Evolutionary conservation across 345 rosid genomes (phyloP), one percentile per base, ranked within the genome.

Genomic region (Aquilaria malaccensis): DNA sequence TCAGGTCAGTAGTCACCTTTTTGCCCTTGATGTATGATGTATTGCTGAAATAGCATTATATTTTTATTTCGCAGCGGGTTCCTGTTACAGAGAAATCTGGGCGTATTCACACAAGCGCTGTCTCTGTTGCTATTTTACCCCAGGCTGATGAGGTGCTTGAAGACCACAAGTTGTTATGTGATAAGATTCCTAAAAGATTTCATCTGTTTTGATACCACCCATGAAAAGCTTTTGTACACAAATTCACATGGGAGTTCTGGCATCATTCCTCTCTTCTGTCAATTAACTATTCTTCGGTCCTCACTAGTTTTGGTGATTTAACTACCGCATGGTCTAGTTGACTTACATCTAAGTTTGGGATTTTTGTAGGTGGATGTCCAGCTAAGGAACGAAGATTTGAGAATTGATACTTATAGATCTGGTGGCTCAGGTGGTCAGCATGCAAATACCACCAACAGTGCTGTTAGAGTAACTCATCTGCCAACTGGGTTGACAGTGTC

Each of bases 101-200:
- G 31, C 81, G 93, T 31, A 78, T 94, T 72, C 97, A 88, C 77
- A 90, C 96, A 15, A 88, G 99, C 71, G 96, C 96, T 14, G 86
- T 94, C 64, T 94, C 99, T 59, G 89, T 94, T 74, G 96, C 97
- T 49, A 85, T 90, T 78, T 97, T 94, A 70, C 99, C 97, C 41
- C 97, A 94, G 76, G 99, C 99, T 69, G 88, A 88, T 77, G 89
- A 94, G 97, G 97, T 89, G 63, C 65, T 64, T 49, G 66, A 64
- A 59, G 47, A 67, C 53, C 33, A 59, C 22, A 33, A 53, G 55
- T 73, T 48, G 52, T 66, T 52, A 15, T 55, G 6, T 11, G 41
- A n/a, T 31, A 10, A n/a, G 7, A 37, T 37, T 37, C 43, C 43
- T 37, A 37, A 37, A 37, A 4, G 43, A 37, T 5, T 37, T 37